Evolutionary conservation across 2,329 filamentous ascomycete species (phyloP).

Genomic region (Ascosphaera apis): DNA sequence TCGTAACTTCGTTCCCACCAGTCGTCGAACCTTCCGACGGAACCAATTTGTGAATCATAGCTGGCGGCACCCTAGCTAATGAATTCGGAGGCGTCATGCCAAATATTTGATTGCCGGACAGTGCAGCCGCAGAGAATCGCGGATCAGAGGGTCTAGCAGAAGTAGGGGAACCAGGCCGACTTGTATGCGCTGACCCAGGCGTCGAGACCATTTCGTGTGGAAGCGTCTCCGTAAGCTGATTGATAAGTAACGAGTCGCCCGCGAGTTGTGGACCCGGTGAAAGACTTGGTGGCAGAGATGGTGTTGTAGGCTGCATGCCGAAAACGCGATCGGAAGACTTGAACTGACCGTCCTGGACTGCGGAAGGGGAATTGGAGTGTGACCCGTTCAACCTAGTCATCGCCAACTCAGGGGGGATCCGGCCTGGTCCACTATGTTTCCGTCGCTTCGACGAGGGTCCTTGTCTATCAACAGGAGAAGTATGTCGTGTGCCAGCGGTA

Average conservation of each 20-base stretch:
- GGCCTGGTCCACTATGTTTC: constrained; percentile 47
- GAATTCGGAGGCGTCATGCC: constrained; percentile 27
- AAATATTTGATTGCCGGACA: constrained; percentile 27
- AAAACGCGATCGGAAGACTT: background rate
- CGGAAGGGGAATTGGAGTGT: constrained; percentile 11
- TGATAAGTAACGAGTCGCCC: background rate
- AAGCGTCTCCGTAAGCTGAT: constrained; percentile 28
- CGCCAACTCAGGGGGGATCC: constrained; percentile 47
- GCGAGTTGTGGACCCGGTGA: background rate
- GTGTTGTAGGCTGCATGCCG: background rate
- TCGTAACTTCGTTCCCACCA: constrained; percentile 70
- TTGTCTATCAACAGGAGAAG: constrained; percentile 41
- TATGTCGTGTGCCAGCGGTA: constrained; percentile 27
- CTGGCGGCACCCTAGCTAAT: constrained; percentile 22
- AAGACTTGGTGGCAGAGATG: background rate
- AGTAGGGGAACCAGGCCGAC: constrained; percentile 52
- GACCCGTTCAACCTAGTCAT: constrained; percentile 62
- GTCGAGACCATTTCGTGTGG: constrained; percentile 45
- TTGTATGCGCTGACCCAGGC: constrained; percentile 48
- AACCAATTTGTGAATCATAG: constrained; percentile 60
- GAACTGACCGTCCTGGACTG: background rate
- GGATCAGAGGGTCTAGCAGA: constrained; percentile 9
- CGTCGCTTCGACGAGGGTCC: constrained; percentile 57
- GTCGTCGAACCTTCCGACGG: constrained; percentile 60
- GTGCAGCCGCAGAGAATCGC: constrained; percentile 15